Conservation (phyloP, 345 rosid genomes). For the Rhodamnia argentea region DNA sequence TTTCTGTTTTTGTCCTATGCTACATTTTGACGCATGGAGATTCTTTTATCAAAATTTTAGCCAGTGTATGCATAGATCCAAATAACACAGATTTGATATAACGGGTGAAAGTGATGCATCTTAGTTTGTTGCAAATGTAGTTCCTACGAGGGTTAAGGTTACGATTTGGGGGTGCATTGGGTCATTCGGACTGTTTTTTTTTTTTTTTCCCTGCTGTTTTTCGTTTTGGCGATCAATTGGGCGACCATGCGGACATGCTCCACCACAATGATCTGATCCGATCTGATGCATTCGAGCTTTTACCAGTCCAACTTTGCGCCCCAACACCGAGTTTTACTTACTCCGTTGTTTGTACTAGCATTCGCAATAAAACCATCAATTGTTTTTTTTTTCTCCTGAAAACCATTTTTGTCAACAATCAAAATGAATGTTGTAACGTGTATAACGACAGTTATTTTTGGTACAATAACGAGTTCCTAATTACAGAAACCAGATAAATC, state of each 20-base stretch:
- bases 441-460: neutral
- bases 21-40: neutral
- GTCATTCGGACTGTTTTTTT: neutral
- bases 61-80: neutral
- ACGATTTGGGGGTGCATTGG: neutral
- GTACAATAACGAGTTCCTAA: neutral
- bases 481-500: neutral
- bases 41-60: neutral
- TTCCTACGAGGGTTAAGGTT: neutral
- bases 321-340: neutral
- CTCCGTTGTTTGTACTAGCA: neutral
- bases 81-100: neutral
- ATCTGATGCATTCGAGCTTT: neutral
- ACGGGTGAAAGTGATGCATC: neutral
- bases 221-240: neutral
- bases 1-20: neutral
- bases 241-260: neutral
- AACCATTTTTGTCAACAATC: neutral
- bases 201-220: neutral
- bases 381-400: neutral
- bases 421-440: neutral
- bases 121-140: neutral
- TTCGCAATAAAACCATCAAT: neutral
- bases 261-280: neutral
- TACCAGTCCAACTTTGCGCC: neutral